A percentile compares a stretch with the other conserved stretches of the same genome.
phyloP scores from a whole-genome alignment of 2,329 filamentous ascomycete species.

The Ophiosphaerella korrae region DNA sequence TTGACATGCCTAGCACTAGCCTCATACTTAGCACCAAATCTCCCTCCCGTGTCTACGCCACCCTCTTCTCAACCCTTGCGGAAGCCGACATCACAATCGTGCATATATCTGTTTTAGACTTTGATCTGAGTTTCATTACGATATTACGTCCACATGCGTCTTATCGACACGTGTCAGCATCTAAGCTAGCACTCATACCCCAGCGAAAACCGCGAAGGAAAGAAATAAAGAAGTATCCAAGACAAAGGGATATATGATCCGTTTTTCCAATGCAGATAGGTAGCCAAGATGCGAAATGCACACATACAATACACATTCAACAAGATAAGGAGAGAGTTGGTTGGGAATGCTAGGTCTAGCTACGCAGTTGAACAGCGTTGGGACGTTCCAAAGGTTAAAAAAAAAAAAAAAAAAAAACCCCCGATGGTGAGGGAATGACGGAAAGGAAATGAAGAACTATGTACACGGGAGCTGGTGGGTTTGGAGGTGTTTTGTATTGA shows the following conservation, averaged over 20 bases:
- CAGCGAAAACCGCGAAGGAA: not conserved
- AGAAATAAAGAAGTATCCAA: not conserved
- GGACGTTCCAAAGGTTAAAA: slow-evolving; percentile 7
- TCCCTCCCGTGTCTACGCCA: too few relatives aligned
- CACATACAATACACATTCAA: not conserved
- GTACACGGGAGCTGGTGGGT: not conserved
- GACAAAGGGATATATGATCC: too few relatives aligned
- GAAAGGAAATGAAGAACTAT: slow-evolving; percentile 6
- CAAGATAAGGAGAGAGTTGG: not conserved
- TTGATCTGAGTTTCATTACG: slow-evolving; percentile 4
- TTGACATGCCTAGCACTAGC: too few relatives aligned
- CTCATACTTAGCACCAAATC: too few relatives aligned
- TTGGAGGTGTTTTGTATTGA: not conserved
- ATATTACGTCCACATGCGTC: slow-evolving; percentile 10
- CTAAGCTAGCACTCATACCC: not conserved
- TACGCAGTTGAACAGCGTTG: not conserved
- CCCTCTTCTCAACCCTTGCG: too few relatives aligned
- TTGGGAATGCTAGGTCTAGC: not conserved
- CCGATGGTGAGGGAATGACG: slow-evolving; percentile 7
- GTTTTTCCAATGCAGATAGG: too few relatives aligned
- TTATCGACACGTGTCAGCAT: slow-evolving; percentile 1
- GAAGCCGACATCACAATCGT: not conserved
- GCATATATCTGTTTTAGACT: not conserved
- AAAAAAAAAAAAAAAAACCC: slow-evolving; percentile 2
- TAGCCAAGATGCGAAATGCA: not conserved